Evolutionary conservation across 23 red algal species (phyloP), one percentile per base, ranked within the genome.

Genomic region (Gracilariopsis chorda): DNA sequence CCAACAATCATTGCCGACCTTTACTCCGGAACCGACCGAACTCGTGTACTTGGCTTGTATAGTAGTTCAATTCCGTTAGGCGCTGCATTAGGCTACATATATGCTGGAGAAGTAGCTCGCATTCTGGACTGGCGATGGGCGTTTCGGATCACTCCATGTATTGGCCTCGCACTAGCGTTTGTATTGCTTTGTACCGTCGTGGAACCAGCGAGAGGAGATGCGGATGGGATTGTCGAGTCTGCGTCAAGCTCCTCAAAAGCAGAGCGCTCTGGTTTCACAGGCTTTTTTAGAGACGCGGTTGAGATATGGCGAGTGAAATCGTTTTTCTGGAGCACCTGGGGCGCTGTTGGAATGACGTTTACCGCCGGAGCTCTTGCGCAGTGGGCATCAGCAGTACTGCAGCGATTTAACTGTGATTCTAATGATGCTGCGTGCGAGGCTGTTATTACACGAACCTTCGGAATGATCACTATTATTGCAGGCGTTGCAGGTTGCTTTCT

Each of bases 1-100:
- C 93, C 93, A 1, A 95, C 93, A 3, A 80, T 95, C 40, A 90
- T 95, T 29, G 93, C 93, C 10, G 93, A 95, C 57, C 53, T 90
- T n/a, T 95, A 95, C n/a, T 48, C 93, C 16, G 62, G 86, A 6
- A 89, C 78, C 3, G 87, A 95, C 58, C 87, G 93, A 23, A 92
- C 93, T 1, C 73, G 64, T 35, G 87, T 83, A 23, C 93, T 95
- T 13, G 84, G 82, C 35, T 30, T 83, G 52, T 95, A 90, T 51
- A 83, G 47, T 46, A 69, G 53, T 49, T 87, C 93, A 43, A 57
- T 92, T 55, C 93, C 93, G 14, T 51, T 95, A 17, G 93, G 93
- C 37, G 36, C 84, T 20, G 93, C 93, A 6, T 34, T 90, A 30
- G 93, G 93, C 29, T 95, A 84, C 93, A 91, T 95, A 19, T 84